Evolutionary conservation across 306 rosid species (phyloP).

Genomic region (Trifolium dubium): DNA sequence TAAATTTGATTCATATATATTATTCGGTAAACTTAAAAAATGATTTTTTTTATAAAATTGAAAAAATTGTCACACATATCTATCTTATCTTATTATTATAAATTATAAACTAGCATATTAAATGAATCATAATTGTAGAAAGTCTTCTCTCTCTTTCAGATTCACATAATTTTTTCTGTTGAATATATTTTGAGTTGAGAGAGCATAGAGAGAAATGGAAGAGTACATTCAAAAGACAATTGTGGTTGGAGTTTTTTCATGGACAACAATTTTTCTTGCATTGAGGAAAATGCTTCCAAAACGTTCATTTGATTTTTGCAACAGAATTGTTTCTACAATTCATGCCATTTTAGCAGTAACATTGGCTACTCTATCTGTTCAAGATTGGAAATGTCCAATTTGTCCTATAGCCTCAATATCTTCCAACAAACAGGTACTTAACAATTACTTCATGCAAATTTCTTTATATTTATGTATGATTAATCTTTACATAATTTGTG

Average conservation of each 20-base stretch:
- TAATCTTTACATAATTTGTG: neutral
- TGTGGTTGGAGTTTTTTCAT: conserved; percentile 66
- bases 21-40: no score
- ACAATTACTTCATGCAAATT: neutral
- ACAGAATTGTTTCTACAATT: conserved; percentile 66
- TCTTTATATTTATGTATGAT: neutral
- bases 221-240: conserved; percentile 44
- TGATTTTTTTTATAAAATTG: no score
- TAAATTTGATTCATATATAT: no score
- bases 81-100: no score
- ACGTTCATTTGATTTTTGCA: conserved; percentile 66
- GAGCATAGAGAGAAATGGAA: conserved; percentile 48
- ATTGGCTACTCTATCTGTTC: conserved; percentile 62
- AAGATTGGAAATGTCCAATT: conserved; percentile 76
- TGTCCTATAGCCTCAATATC: conserved; percentile 65
- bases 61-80: no score
- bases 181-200: no score
- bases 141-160: no score
- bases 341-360: conserved; percentile 75
- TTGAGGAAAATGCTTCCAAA: conserved; percentile 53
- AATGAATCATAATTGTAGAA: no score
- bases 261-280: conserved; percentile 63
- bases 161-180: no score
- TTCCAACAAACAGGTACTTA: conserved; percentile 60
- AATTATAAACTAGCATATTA: no score